Conservation (phyloP, 805 yeast species). For the Ogataea wickerhamii region DNA sequence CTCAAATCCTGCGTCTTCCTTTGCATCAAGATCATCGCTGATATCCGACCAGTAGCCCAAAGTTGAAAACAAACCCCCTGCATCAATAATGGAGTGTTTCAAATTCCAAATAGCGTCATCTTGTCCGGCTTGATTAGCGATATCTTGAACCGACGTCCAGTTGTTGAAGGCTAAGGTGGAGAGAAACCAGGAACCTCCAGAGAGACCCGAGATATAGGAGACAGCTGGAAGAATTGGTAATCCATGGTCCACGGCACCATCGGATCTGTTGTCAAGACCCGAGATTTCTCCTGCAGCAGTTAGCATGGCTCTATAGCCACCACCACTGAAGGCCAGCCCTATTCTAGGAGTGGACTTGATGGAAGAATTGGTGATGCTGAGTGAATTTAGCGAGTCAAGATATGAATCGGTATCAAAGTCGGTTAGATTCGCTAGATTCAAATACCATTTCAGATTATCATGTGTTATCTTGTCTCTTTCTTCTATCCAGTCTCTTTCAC, state of each 20-base stretch:
- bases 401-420: conserved; percentile 46
- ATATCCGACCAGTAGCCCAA: conserved; percentile 53
- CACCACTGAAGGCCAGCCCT: conserved; percentile 72
- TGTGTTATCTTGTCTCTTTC: conserved; percentile 45
- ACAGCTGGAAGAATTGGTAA: conserved; percentile 74
- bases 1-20: conserved; percentile 61
- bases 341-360: conserved; percentile 38
- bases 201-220: conserved; percentile 70
- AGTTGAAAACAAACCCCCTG: conserved; percentile 58
- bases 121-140: conserved; percentile 39
- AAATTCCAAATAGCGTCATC: conserved; percentile 65
- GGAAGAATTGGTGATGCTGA: conserved; percentile 30
- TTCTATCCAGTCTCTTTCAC: conserved; percentile 52
- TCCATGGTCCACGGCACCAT: conserved; percentile 46
- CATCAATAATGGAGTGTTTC: conserved; percentile 53
- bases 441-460: conserved; percentile 42
- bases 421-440: conserved; percentile 42
- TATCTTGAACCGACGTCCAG: conserved; percentile 66
- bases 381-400: conserved; percentile 28
- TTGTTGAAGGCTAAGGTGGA: conserved; percentile 66
- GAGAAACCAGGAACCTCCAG: conserved; percentile 84
- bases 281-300: conserved; percentile 80
- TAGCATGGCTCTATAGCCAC: conserved; percentile 89
- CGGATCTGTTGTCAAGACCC: conserved; percentile 73
- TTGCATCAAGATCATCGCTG: conserved; percentile 47